Conservation (phyloP, 768 basidiomycete species). For the Calocybe indica region DNA sequence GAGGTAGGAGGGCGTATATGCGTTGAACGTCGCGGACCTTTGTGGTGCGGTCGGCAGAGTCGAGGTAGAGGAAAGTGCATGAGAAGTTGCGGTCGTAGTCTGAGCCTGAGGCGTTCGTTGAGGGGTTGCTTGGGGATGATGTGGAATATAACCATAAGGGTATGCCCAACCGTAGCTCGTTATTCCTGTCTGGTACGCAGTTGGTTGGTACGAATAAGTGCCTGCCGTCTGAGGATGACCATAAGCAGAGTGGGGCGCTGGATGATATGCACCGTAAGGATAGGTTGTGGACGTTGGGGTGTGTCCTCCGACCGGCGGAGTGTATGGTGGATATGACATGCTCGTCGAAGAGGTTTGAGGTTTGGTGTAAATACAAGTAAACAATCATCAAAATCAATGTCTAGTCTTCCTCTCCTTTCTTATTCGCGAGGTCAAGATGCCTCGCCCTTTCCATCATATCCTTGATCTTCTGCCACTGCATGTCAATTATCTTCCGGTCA, state of each 20-base stretch:
- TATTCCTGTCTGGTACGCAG: slow-evolving; percentile 57
- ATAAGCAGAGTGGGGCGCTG: slow-evolving; percentile 39
- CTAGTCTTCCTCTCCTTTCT: slow-evolving; percentile 38
- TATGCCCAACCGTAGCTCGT: slow-evolving; percentile 74
- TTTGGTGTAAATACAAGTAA: slow-evolving; percentile 1
- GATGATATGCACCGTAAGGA: slow-evolving; percentile 59
- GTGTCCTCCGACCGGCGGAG: slow-evolving; percentile 15
- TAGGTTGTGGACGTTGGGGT: slow-evolving; percentile 49
- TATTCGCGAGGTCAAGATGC: slow-evolving; percentile 47
- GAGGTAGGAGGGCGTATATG: slow-evolving; percentile 48
- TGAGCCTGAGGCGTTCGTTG: slow-evolving; percentile 9
- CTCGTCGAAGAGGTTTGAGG: neutral
- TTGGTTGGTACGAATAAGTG: slow-evolving; percentile 41
- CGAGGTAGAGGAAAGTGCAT: slow-evolving; percentile 17
- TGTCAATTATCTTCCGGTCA: slow-evolving; percentile 55
- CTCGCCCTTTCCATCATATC: slow-evolving; percentile 71
- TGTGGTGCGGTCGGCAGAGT: slow-evolving; percentile 20
- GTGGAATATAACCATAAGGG: slow-evolving; percentile 54
- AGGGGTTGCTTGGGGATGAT: slow-evolving; percentile 24
- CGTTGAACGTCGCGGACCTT: slow-evolving; percentile 45
- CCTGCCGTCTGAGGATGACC: slow-evolving; percentile 37
- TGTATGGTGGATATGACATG: slow-evolving; percentile 21
- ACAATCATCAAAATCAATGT: neutral
- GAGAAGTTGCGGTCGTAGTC: slow-evolving; percentile 8
- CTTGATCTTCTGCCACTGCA: slow-evolving; percentile 67